Evolutionary conservation across 768 basidiomycete genomes (phyloP).

Genomic region (Cystobasidium onofrii): DNA sequence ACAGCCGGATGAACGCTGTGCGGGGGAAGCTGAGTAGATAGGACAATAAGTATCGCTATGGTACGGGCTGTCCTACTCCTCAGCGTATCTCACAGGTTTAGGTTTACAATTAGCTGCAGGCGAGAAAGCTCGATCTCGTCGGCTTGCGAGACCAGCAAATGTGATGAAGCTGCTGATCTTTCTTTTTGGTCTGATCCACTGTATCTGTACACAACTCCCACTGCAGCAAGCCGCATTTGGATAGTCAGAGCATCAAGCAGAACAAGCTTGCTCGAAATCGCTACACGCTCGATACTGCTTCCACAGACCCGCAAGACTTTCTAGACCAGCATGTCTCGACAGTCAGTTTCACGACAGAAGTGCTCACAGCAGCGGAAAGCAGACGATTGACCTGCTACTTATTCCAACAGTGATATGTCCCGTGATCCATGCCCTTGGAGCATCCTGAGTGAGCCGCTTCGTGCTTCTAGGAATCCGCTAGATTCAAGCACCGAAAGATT

Average conservation of each 20-base stretch:
- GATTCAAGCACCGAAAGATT: not conserved
- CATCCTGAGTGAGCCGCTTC: conserved; percentile 20
- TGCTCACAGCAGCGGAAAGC: too few relatives aligned
- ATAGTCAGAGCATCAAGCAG: not conserved
- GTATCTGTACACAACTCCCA: too few relatives aligned
- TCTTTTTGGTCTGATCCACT: too few relatives aligned
- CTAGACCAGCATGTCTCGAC: not conserved
- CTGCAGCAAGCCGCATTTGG: not conserved
- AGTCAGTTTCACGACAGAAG: not conserved
- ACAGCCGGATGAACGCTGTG: too few relatives aligned
- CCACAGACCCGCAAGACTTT: not conserved
- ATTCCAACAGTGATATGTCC: not conserved
- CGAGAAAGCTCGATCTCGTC: too few relatives aligned
- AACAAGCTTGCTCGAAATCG: not conserved
- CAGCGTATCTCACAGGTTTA: too few relatives aligned
- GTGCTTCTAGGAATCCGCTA: not conserved
- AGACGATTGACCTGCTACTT: not conserved
- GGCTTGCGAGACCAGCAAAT: too few relatives aligned
- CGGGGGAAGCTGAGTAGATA: too few relatives aligned
- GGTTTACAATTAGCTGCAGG: too few relatives aligned
- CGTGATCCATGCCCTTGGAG: conserved; percentile 27
- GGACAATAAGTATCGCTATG: too few relatives aligned
- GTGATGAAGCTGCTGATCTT: too few relatives aligned
- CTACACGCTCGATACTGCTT: not conserved
- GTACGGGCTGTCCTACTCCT: too few relatives aligned